Evolutionary conservation across 1,139 yeast genomes (phyloP).

Genomic region (Pichia sp.): DNA sequence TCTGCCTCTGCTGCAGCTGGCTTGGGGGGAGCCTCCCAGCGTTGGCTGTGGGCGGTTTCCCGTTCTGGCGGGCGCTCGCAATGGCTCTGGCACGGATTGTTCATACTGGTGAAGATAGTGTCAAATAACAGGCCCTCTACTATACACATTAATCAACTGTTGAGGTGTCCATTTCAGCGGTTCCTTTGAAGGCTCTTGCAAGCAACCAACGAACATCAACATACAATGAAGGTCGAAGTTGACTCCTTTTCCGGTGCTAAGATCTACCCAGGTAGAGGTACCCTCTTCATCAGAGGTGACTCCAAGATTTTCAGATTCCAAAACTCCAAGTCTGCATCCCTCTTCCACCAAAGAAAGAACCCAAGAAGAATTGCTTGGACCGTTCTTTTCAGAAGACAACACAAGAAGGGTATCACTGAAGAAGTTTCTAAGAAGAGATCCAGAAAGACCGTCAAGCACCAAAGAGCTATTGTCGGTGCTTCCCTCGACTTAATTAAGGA

Average conservation of each 20-base stretch:
- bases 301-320: conserved; percentile 99
- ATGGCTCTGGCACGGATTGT: no score
- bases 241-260: conserved; percentile 99
- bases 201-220: no score
- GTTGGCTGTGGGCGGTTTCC: no score
- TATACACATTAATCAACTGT: no score
- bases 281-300: conserved; percentile 99
- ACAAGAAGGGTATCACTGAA: conserved; percentile 99
- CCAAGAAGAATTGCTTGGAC: conserved; percentile 99
- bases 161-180: no score
- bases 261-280: conserved; percentile 99
- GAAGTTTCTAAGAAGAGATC: conserved; percentile 96
- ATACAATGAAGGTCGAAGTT: conserved; percentile 94
- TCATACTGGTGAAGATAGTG: no score
- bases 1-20: no score
- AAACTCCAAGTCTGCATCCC: conserved; percentile 95
- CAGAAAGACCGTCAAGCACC: conserved; percentile 96
- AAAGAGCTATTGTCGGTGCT: conserved; percentile 99
- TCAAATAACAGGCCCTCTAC: no score
- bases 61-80: no score
- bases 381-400: conserved; percentile 98
- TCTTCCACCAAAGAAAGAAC: conserved; percentile 99
- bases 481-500: conserved; percentile 96
- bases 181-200: no score
- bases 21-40: no score